Percentiles rank a stretch among this genome's conserved stretches.
Evolutionary conservation across 805 yeast species (phyloP).

Genomic region (Kodamaea neixiangensis): DNA sequence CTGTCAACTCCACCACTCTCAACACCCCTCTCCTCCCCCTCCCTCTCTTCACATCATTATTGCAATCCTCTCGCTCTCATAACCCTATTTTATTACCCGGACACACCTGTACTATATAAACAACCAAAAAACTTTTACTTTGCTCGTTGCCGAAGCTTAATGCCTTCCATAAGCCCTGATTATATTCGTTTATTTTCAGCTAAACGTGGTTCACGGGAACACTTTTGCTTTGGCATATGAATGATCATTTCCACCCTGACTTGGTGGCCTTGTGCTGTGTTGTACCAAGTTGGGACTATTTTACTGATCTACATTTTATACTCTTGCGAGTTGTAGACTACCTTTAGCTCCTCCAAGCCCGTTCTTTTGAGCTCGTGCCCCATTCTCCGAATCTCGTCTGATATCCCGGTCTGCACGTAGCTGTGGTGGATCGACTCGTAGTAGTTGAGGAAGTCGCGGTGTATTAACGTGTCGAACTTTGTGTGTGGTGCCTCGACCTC

Average conservation of each 20-base stretch:
- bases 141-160: conserved; percentile 37
- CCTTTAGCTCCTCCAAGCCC: neutral
- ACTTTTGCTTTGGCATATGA: conserved; percentile 47
- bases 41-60: neutral
- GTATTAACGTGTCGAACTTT: conserved; percentile 11
- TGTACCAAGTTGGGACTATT: conserved; percentile 30
- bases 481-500: neutral
- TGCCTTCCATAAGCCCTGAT: conserved; percentile 52
- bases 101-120: neutral
- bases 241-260: conserved; percentile 52
- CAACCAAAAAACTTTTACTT: conserved; percentile 1
- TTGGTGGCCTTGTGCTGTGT: conserved; percentile 12
- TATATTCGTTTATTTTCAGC: conserved; percentile 51
- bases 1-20: neutral
- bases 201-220: conserved; percentile 48
- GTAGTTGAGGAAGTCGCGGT: conserved; percentile 9
- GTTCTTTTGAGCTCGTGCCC: neutral
- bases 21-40: neutral
- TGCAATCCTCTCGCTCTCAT: neutral
- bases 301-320: conserved; percentile 28
- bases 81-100: conserved; percentile 7
- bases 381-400: neutral
- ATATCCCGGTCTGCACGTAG: neutral
- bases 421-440: conserved; percentile 9
- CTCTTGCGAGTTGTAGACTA: neutral